Base-by-base conservation (phyloP, 495 filamentous ascomycete genomes). In the Hypoxylon trugodes region DNA sequence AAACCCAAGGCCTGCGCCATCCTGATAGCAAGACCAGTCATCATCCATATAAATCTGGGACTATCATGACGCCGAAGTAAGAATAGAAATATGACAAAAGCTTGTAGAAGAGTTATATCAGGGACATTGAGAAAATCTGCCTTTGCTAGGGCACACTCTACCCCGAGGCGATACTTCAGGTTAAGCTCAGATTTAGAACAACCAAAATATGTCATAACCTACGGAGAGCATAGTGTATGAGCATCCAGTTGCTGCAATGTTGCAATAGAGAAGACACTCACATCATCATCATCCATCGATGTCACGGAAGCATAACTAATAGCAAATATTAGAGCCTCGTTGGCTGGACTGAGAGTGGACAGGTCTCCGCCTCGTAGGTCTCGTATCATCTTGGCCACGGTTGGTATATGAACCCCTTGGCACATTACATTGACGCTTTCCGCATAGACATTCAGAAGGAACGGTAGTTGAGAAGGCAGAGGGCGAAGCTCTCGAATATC, bases 261-360 rank as follows among this genome's bases (percentile, higher is more conserved):
- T 5, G 21, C 13, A 16, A 5, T 13, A 3, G 9, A 15, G 18
- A 12, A 16, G 9, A 13, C 30, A 61, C 76, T 62, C 49, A 77
- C 77, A 71, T 86, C 82, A 4, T 84, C 79, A 6, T 84, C 79
- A 16, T 84, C 84, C 80, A 86, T 81, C 0, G 84, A 87, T 1
- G 74, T 78, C 8, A 87, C 68, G 1, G 86, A 78, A 0, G 83
- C 79, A 65, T 86, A 87, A 66, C 86, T 87, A 4, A 87, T 83
- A 0, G 84, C 74, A 67, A 87, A 86, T 69, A 87, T 72, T 38
- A 88, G 66, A 9, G 86, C 83, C 59, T 88, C 81, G 43, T 84
- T 78, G 21, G 76, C 68, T 4, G 78, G 74, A 0, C 76, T 73
- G 0, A 81, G 61, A 15, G 53, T 42, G 18, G 75, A 65, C 48